Conservation (phyloP, 2,329 filamentous ascomycete genomes). For the Aspergillus transmontanensis region DNA sequence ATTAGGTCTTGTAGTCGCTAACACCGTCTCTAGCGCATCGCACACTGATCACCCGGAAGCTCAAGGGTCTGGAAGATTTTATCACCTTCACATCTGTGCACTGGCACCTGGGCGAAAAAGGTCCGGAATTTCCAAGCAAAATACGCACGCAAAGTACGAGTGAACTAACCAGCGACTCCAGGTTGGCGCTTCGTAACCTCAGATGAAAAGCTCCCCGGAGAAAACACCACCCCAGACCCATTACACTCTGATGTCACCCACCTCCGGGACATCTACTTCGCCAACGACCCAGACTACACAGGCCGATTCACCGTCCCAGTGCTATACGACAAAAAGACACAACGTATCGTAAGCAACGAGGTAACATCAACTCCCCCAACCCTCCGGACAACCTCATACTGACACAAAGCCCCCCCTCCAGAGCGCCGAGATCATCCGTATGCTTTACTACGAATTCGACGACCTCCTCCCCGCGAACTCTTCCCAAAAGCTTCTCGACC, state of each 20-base stretch:
- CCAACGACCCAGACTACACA: conserved; percentile 68
- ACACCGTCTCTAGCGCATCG: conserved; percentile 66
- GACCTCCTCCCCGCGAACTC: conserved; percentile 58
- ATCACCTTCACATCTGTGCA: conserved; percentile 82
- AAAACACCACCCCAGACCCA: conserved; percentile 56
- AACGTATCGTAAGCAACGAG: conserved; percentile 87
- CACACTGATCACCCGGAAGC: conserved; percentile 79
- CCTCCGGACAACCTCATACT: background rate
- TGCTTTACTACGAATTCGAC: conserved; percentile 84
- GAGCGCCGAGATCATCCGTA: conserved; percentile 85
- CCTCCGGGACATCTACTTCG: conserved; percentile 79
- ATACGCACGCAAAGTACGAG: background rate
- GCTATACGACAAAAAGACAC: conserved; percentile 69
- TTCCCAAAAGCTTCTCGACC: conserved; percentile 61
- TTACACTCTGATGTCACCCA: conserved; percentile 70
- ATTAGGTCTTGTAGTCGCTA: conserved; percentile 19
- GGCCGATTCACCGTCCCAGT: conserved; percentile 88
- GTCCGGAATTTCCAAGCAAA: conserved; percentile 41
- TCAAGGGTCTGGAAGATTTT: conserved; percentile 89
- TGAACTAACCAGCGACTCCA: conserved; percentile 28
- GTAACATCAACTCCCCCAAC: conserved; percentile 36
- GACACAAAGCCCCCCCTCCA: conserved; percentile 15
- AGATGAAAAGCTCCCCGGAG: conserved; percentile 61
- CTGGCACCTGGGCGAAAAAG: conserved; percentile 78
- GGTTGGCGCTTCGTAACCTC: conserved; percentile 81